Conservation (phyloP, 768 basidiomycete species). For the Lactifluus subvellereus region DNA sequence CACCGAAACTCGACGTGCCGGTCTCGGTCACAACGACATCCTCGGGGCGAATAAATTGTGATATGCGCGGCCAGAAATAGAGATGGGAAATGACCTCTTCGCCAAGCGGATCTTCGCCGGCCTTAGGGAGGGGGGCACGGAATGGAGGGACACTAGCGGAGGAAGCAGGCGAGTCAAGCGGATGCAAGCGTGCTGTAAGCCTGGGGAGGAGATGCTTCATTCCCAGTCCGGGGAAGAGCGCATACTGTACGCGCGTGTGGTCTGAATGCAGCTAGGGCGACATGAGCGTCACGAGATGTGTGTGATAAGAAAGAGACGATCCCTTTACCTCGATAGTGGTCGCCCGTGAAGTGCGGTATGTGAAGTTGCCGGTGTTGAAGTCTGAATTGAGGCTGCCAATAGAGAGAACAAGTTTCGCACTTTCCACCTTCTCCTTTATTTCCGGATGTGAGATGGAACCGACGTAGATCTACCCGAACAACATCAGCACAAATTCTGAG, state of each 20-base stretch:
- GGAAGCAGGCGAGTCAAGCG: slow-evolving; percentile 36
- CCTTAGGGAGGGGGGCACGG: slow-evolving; percentile 34
- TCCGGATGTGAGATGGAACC: slow-evolving; percentile 63
- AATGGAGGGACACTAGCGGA: slow-evolving; percentile 43
- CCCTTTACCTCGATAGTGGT: slow-evolving; percentile 55
- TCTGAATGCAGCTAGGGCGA: slow-evolving; percentile 65
- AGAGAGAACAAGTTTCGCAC: slow-evolving; percentile 67
- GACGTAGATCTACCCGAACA: slow-evolving; percentile 56
- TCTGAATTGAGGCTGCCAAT: slow-evolving; percentile 68
- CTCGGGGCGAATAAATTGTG: slow-evolving; percentile 59
- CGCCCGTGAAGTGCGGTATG: slow-evolving; percentile 56
- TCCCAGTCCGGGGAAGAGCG: slow-evolving; percentile 56
- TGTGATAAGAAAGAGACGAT: not conserved
- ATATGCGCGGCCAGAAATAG: slow-evolving; percentile 80
- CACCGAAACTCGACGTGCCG: slow-evolving; percentile 81
- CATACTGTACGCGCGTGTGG: slow-evolving; percentile 60
- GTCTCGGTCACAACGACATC: slow-evolving; percentile 89
- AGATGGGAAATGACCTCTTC: slow-evolving; percentile 59
- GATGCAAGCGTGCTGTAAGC: slow-evolving; percentile 50
- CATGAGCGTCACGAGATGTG: not conserved
- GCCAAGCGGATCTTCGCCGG: slow-evolving; percentile 37
- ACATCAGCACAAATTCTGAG: slow-evolving; percentile 2
- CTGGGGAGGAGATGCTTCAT: slow-evolving; percentile 77
- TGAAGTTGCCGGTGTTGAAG: slow-evolving; percentile 87
- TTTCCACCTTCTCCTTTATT: slow-evolving; percentile 68